Evolutionary conservation across 1,139 yeast species (phyloP).

Genomic region (Yamadazyma epiphylla): DNA sequence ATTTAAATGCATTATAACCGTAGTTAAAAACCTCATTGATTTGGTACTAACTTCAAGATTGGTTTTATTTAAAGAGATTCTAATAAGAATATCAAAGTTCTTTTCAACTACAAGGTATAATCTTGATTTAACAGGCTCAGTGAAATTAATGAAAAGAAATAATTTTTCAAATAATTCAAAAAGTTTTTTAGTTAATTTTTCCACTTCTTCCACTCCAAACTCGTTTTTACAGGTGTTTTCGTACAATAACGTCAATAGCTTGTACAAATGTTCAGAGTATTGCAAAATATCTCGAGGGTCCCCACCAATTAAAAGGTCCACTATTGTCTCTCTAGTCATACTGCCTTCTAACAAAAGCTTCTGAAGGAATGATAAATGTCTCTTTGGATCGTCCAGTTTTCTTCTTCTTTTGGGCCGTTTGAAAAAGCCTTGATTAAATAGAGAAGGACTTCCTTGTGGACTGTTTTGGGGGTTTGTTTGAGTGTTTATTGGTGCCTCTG

Average conservation of each 20-base stretch:
- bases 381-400: too few relatives aligned
- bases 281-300: constrained; percentile 31
- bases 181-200: constrained; percentile 17
- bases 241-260: constrained; percentile 25
- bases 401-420: too few relatives aligned
- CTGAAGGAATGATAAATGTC: too few relatives aligned
- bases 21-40: constrained; percentile 38
- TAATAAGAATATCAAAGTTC: constrained; percentile 38
- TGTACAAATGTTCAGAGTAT: constrained; percentile 37
- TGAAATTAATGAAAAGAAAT: constrained; percentile 16
- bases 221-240: constrained; percentile 8
- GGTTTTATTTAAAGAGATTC: constrained; percentile 27
- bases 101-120: constrained; percentile 34
- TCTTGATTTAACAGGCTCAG: constrained; percentile 27
- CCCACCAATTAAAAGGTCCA: constrained; percentile 25
- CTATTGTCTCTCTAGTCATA: constrained; percentile 22
- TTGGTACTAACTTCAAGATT: constrained; percentile 31
- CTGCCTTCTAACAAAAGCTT: constrained; percentile 10
- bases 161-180: constrained; percentile 24
- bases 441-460: too few relatives aligned
- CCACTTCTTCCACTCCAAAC: constrained; percentile 5
- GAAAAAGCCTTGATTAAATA: too few relatives aligned
- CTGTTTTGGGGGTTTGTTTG: too few relatives aligned
- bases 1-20: constrained; percentile 35
- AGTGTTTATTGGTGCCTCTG: too few relatives aligned